Evolutionary conservation across 2,329 filamentous ascomycete species (phyloP), one percentile per base, ranked within the genome.

Genomic region (Fusarium sp.): DNA sequence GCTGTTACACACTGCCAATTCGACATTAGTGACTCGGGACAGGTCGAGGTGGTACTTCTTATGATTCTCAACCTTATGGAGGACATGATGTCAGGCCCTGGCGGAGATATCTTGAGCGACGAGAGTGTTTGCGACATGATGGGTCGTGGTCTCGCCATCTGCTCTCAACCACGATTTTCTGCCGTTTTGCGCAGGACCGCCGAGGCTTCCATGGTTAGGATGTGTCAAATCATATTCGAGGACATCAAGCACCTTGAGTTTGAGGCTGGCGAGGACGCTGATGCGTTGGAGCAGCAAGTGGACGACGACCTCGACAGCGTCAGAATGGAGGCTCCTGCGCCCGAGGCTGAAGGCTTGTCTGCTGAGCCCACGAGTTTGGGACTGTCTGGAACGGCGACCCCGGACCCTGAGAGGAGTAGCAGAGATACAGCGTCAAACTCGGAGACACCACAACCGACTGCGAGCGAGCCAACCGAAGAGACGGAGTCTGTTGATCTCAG

Each of bases 51-150:
- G 62, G 97, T 99, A 16, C 88, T 98, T 63, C 86, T 98, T 64
- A 93, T 97, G 84, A 98, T 99, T 77, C 84, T 99, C 68, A 96
- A 98, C 80, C 88, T 99, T 55, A 99, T 99, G 96, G 96, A 99
- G 83, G 94, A 95, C 79, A 98, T 99, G 93, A 92, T 99, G 78
- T 97, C 95, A 17, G 94, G 96, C 0, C 94, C 95, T 0, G 95
- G 96, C 33, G 96, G 96, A 40, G 93, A 97, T 74, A 90, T 98
- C 12, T 86, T 99, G n/a, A 97, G 96, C 67, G 96, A 99, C 78
- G 96, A 98, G 84, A 98, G 96, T 80, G 95, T 99, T 12, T 99
- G 97, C 81, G 95, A 98, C 81, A 98, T 99, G 95, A 98, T 99
- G 96, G 96, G 98, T 81, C 96, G 95, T 2, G 96, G 96, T 1